Evolutionary conservation across 169 alveolate species (phyloP).

Genomic region (Theileria luwenshuni): DNA sequence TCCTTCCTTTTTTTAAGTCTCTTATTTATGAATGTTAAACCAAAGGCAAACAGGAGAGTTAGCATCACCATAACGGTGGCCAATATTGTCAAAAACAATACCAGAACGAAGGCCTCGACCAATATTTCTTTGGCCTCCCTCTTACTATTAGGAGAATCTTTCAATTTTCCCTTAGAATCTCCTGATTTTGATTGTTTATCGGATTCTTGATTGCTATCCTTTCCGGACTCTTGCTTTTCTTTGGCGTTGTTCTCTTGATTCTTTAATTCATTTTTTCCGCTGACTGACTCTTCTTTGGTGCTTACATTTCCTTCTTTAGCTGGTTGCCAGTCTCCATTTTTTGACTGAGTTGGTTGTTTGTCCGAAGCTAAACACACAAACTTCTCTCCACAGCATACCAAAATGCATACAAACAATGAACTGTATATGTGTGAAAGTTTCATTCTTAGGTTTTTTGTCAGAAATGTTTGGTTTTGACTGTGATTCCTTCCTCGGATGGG

Average conservation of each 20-base stretch:
- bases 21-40: too few relatives aligned
- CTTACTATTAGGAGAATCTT: too few relatives aligned
- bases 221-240: neutral
- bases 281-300: neutral
- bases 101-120: slow-evolving; percentile 2
- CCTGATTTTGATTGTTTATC: too few relatives aligned
- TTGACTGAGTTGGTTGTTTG: neutral
- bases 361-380: neutral
- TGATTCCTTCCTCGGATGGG: neutral
- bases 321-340: neutral
- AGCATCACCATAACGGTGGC: neutral
- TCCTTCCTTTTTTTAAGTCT: too few relatives aligned
- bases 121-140: too few relatives aligned
- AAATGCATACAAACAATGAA: neutral
- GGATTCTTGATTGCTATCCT: neutral
- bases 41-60: slow-evolving; percentile 5
- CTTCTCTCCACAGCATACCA: neutral
- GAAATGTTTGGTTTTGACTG: neutral
- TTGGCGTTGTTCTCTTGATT: neutral
- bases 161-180: too few relatives aligned
- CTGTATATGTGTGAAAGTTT: neutral
- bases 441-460: neutral
- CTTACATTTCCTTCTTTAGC: neutral
- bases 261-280: too few relatives aligned
- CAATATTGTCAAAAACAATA: neutral